Conservation (phyloP, 163 green algal species). For the Volvox carteri region DNA sequence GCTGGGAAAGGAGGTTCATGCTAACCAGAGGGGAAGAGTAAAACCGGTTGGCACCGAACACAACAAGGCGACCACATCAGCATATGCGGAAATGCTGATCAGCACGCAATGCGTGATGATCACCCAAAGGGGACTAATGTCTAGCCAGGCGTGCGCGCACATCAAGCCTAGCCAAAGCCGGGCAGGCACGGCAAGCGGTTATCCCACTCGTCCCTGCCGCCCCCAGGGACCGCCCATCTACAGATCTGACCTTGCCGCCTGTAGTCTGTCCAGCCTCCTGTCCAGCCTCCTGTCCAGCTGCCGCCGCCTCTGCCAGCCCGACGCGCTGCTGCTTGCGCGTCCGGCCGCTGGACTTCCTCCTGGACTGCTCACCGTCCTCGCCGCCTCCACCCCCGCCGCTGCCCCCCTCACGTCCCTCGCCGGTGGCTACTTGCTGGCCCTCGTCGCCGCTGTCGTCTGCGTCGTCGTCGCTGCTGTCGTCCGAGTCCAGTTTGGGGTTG, state of each 20-base stretch:
- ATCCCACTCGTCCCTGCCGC: not conserved
- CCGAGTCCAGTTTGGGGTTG: not conserved
- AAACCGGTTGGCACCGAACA: too few relatives aligned
- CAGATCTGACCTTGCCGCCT: not conserved
- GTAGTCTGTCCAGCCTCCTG: not conserved
- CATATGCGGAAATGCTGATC: too few relatives aligned
- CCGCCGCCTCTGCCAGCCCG: not conserved
- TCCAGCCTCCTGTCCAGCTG: not conserved
- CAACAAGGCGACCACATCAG: too few relatives aligned
- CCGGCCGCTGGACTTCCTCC: not conserved
- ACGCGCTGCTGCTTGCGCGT: not conserved
- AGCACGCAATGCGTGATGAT: too few relatives aligned
- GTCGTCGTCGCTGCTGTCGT: not conserved
- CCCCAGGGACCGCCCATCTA: too few relatives aligned
- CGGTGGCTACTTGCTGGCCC: too few relatives aligned
- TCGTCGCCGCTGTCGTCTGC: not conserved
- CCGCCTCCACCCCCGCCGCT: conserved; percentile 9
- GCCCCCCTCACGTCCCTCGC: too few relatives aligned
- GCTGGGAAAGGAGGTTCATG: too few relatives aligned
- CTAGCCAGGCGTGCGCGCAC: too few relatives aligned
- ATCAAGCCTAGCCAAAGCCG: too few relatives aligned
- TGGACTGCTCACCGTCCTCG: not conserved
- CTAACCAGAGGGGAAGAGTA: too few relatives aligned
- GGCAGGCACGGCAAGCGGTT: not conserved
- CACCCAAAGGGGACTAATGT: too few relatives aligned